Evolutionary conservation across 78 protist genomes (phyloP), one percentile per base, ranked within the genome.

Genomic region (Isochrysis galbana): DNA sequence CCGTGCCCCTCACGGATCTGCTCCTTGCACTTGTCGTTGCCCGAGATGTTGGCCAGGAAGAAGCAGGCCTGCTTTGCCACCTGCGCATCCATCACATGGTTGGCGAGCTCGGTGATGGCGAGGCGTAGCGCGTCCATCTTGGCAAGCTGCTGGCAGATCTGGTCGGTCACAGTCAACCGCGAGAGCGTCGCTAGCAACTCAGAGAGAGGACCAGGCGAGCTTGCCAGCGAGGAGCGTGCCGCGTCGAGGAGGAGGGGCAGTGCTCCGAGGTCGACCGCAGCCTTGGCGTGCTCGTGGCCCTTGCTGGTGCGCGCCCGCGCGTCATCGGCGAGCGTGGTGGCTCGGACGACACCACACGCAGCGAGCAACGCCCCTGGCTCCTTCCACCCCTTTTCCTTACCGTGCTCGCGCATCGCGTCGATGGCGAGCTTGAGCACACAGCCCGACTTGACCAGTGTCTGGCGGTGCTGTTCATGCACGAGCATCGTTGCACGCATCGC

Each of bases 251-350:
- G 51, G 69, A 91, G 80, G 69, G 93, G 93, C 67, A 91, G 93
- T 32, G 29, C 0, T 1, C 44, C 55, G 11, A 54, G 44, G 51
- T 78, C 55, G 39, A 41, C 87, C 2, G 86, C 54, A 22, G 51
- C 93, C 51, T 41, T n/a, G 1, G 93, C 87, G 55, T 67, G 55
- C 48, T 91, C 93, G 54, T 61, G 46, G 39, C 67, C 93, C 74
- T 78, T 78, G 44, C 54, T 36, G 36, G 55, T 42, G n/a, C 41
- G 39, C 11, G 77, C 51, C 32, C 83, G 61, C 77, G n/a, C 45
- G 80, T 91, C 93, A 78, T 91, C 93, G 23, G 88, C 46, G 61
- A 45, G 84, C n/a, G 93, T 78, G 32, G 82, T 32, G 54, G 70
- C 89, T 39, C 86, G 93, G 48, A 91, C 26, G 23, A 70, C 89